A percentile compares a stretch with the other conserved stretches of the same genome.
phyloP scores from a whole-genome alignment of 345 rosid species.

The Citrus unshiu region DNA sequence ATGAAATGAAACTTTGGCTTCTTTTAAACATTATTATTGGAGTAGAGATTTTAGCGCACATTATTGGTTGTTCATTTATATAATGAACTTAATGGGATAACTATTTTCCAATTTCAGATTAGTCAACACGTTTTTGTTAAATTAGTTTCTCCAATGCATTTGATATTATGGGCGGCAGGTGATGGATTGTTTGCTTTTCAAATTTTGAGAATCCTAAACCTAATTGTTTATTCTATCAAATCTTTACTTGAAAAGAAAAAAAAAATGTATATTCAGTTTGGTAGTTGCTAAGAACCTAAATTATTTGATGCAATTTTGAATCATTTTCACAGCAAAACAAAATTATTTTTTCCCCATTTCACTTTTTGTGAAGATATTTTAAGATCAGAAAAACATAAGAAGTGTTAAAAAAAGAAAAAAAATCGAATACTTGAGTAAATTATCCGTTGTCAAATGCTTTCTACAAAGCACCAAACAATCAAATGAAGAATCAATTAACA shows the following conservation, averaged over 20 bases:
- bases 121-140: slow-evolving; percentile 27
- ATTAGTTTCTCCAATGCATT: slow-evolving; percentile 1
- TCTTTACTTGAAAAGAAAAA: background rate
- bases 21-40: background rate
- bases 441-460: background rate
- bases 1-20: background rate
- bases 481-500: background rate
- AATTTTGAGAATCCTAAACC: background rate
- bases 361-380: background rate
- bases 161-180: slow-evolving; percentile 14
- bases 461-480: background rate
- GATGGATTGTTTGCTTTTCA: background rate
- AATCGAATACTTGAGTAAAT: background rate
- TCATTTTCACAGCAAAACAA: background rate
- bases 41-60: slow-evolving; percentile 1
- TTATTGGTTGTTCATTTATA: background rate
- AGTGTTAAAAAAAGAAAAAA: background rate
- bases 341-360: background rate
- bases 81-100: background rate
- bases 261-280: background rate
- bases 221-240: background rate
- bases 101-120: background rate
- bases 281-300: background rate
- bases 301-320: background rate
- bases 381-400: background rate